A percentile compares a stretch with the other conserved stretches of the same genome.
Evolutionary conservation across 192 early-diverging fungal genomes (phyloP).

Genomic region (Chytriomyces confervae): DNA sequence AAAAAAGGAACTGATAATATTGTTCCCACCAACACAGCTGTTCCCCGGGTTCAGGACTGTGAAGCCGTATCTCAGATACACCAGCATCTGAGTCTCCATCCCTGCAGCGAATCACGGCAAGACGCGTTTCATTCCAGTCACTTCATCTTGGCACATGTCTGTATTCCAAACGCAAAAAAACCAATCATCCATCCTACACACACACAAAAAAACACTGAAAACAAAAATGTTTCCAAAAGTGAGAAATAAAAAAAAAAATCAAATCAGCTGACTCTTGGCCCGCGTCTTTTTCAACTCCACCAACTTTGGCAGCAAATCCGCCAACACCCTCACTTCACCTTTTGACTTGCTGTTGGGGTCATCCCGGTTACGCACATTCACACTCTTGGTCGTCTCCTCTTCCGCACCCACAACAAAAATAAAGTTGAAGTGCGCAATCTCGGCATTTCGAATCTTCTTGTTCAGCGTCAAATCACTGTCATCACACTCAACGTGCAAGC

Average conservation of each 20-base stretch:
- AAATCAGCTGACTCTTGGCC: constrained; percentile 32
- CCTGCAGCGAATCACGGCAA: neutral
- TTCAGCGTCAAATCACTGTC: constrained; percentile 84
- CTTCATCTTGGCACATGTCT: neutral
- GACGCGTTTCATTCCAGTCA: neutral
- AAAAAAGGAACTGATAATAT: neutral
- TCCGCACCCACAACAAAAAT: constrained; percentile 93
- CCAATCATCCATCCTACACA: too few relatives aligned
- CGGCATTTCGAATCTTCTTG: constrained; percentile 98
- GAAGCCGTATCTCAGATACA: constrained; percentile 84
- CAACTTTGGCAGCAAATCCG: constrained; percentile 74
- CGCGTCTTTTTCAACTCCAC: constrained; percentile 66
- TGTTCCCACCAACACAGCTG: constrained; percentile 38
- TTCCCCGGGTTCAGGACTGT: constrained; percentile 84
- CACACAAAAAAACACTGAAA: too few relatives aligned
- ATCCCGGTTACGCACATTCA: constrained; percentile 93
- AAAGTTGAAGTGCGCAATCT: constrained; percentile 95
- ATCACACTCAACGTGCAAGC: constrained; percentile 88
- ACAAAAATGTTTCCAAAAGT: neutral
- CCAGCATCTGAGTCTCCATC: constrained; percentile 26
- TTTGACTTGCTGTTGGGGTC: constrained; percentile 52
- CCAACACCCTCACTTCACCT: constrained; percentile 77
- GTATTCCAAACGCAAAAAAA: too few relatives aligned
- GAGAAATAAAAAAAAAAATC: constrained; percentile 2
- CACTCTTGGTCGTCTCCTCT: constrained; percentile 75